phyloP scores from a whole-genome alignment of 805 yeast species.

The Metschnikowia chrysomelidarum region DNA sequence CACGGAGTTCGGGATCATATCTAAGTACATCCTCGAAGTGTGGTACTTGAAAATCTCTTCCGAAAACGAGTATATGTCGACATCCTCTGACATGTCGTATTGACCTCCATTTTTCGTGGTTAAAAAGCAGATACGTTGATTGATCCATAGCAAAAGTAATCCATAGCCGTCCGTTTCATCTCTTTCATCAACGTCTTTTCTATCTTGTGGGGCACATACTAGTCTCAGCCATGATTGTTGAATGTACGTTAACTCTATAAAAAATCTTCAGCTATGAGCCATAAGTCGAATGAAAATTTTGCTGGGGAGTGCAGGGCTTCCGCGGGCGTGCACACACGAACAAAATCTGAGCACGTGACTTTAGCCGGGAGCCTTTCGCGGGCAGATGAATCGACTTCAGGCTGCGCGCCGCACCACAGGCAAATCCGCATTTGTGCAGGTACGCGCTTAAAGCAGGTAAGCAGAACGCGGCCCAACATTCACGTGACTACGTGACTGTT shows the following conservation, averaged over 20 bases:
- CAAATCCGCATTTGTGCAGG: background rate
- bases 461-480: background rate
- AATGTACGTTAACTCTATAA: constrained; percentile 16
- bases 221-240: constrained; percentile 24
- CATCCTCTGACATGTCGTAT: too few relatives aligned
- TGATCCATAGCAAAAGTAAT: too few relatives aligned
- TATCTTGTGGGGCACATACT: constrained; percentile 16
- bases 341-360: constrained; percentile 3
- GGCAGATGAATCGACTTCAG: too few relatives aligned
- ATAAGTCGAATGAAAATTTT: constrained; percentile 19
- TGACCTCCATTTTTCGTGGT: too few relatives aligned
- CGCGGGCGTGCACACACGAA: constrained; percentile 12
- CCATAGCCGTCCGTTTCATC: too few relatives aligned
- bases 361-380: background rate
- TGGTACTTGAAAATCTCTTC: too few relatives aligned
- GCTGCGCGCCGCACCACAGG: constrained; percentile 6
- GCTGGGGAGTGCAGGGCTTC: constrained; percentile 16
- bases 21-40: too few relatives aligned
- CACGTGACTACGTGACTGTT: constrained; percentile 15
- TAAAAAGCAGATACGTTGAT: too few relatives aligned
- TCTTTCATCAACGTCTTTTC: background rate
- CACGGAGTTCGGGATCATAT: too few relatives aligned
- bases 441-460: background rate
- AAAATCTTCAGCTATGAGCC: constrained; percentile 6
- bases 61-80: too few relatives aligned